A percentile compares a stretch with the other conserved stretches of the same genome.
phyloP scores from a whole-genome alignment of 768 basidiomycete genomes.

The Albatrellus ellisii region DNA sequence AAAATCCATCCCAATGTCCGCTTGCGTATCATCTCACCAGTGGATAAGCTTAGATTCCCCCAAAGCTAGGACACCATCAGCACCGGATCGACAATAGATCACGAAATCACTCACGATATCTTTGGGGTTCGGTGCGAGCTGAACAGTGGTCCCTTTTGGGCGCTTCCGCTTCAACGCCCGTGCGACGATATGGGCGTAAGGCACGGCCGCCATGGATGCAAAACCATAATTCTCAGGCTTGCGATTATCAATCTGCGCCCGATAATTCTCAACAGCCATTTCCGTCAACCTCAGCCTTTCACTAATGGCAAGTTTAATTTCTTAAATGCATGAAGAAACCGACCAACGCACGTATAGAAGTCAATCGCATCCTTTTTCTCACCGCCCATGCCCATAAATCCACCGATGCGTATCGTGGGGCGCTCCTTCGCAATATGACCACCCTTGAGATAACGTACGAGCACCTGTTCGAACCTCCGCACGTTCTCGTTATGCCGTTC shows the following conservation, averaged over 20 bases:
- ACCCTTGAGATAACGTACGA: constrained; percentile 83
- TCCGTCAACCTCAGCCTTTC: constrained; percentile 49
- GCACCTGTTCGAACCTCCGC: constrained; percentile 76
- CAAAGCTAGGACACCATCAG: constrained; percentile 46
- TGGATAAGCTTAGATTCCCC: constrained; percentile 73
- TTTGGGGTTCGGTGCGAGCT: constrained; percentile 78
- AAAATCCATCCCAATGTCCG: constrained; percentile 65
- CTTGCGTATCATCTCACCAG: constrained; percentile 53
- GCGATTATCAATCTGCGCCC: constrained; percentile 54
- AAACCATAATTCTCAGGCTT: constrained; percentile 88
- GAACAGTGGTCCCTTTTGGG: constrained; percentile 58
- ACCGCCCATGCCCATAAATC: constrained; percentile 74
- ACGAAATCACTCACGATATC: constrained; percentile 48
- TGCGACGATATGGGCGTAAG: constrained; percentile 81
- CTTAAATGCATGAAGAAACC: not conserved
- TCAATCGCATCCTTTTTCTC: constrained; percentile 85
- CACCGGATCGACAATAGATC: not conserved
- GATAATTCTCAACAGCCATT: constrained; percentile 57
- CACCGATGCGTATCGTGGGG: constrained; percentile 71
- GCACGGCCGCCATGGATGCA: constrained; percentile 79
- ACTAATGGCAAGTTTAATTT: constrained; percentile 16
- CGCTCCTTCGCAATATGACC: constrained; percentile 69
- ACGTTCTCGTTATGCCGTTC: constrained; percentile 92
- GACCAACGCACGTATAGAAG: constrained; percentile 63
- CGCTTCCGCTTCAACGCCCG: constrained; percentile 53